phyloP scores from a whole-genome alignment of 495 filamentous ascomycete species.

The Wilcoxina mikolae region DNA sequence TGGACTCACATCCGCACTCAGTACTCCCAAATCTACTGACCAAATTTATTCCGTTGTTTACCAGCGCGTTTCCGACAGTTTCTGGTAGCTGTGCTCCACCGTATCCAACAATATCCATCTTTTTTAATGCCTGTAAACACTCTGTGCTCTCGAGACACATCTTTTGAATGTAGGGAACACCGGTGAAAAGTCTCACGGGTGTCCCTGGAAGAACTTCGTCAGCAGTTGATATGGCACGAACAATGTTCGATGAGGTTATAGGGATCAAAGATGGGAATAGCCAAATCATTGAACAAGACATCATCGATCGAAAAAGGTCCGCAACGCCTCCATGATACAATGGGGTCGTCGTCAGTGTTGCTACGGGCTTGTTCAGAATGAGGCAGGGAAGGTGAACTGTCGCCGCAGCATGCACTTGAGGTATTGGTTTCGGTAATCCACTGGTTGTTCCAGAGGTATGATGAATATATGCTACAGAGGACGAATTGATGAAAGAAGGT shows the following conservation, averaged over 20 bases:
- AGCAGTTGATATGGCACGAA: conserved; percentile 29
- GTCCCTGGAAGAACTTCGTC: conserved; percentile 3
- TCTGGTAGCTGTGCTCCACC: conserved; percentile 42
- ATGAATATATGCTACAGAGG: conserved; percentile 32
- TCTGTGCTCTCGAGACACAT: conserved; percentile 32
- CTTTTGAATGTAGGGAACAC: conserved; percentile 43
- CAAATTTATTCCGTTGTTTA: conserved; percentile 36
- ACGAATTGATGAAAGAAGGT: neutral
- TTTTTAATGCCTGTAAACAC: conserved; percentile 30
- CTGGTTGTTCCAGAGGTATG: conserved; percentile 42
- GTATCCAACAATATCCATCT: conserved; percentile 43
- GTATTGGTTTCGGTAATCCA: conserved; percentile 41
- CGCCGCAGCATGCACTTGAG: conserved; percentile 36
- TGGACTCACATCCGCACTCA: conserved; percentile 41
- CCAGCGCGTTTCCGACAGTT: conserved; percentile 35
- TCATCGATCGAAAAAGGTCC: conserved; percentile 43
- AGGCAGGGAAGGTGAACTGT: conserved; percentile 38
- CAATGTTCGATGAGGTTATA: conserved; percentile 37
- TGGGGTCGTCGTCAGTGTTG: conserved; percentile 47
- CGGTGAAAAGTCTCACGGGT: conserved; percentile 39
- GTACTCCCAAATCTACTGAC: conserved; percentile 43
- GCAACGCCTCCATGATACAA: conserved; percentile 48
- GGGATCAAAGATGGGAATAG: conserved; percentile 39
- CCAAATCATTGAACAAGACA: conserved; percentile 38
- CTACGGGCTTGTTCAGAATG: conserved; percentile 15